Base-by-base conservation (phyloP, 306 rosid genomes). In the Glycyrrhiza uralensis region DNA sequence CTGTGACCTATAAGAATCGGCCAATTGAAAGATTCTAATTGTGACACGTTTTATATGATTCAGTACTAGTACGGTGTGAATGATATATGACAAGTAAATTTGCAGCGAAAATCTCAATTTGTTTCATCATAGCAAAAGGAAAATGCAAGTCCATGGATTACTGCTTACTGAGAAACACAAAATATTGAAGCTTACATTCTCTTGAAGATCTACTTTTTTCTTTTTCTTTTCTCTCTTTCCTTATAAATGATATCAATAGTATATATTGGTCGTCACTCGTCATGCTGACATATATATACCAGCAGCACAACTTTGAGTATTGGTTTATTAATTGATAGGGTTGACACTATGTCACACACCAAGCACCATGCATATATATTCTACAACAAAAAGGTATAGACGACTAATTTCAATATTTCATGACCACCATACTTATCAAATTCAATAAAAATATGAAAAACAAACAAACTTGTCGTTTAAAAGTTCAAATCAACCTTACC, bases 261-360 rank as follows among this genome's bases (percentile, higher is more conserved):
- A n/a, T n/a, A n/a, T n/a, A n/a, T n/a, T n/a, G n/a, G n/a, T n/a
- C n/a, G n/a, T n/a, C 74, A 72, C 35, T 51, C 51, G 75, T 80
- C 76, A 77, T 49, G 66, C 74, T 64, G 39, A 74, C 81, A 74
- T 39, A 69, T 72, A n/a, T n/a, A 69, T 32, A 50, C 18, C 24
- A 24, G 11, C 70, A 58, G 18, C 50, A 8, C 66, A 58, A 59
- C 46, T 68, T 33, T 70, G 61, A 28, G 6, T 7, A 38, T 49
- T 46, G 59, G 18, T 56, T 56, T 39, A 15, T n/a, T 38, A 39
- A 71, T 4, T 24, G 8, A 29, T n/a, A 51, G 46, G 14, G 18
- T 17, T 20, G 41, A 81, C 35, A 76, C 32, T 44, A 3, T 46
- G 71, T 32, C 28, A 33, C 29, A 50, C 64, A 51, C 20, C 24